Evolutionary conservation across 305 asterid species (phyloP), one percentile per base, ranked within the genome.

Genomic region (Fraxinus sp.): DNA sequence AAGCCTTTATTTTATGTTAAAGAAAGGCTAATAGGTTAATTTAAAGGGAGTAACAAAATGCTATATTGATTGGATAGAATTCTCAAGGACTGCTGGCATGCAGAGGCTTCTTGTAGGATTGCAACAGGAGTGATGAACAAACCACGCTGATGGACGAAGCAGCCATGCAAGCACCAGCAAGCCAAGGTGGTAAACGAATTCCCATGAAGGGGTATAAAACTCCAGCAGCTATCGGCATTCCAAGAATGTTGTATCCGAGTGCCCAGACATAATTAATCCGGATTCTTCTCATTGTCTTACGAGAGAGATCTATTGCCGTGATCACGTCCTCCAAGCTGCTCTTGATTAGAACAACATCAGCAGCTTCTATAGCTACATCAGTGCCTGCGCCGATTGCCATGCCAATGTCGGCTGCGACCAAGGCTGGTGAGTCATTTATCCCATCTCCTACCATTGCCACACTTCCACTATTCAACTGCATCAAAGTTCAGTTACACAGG

Each of bases 371-470:
- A 35, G 98, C 98, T 77, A 95, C 95, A 26, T 93, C 96, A 13
- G 98, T 93, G 71, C 98, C 98, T 0, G 98, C 97, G 20, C 98
- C 98, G 26, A 95, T 95, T 46, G 98, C 98, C 98, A 93, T 91
- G 74, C 98, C 98, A 66, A 95, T 93, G 77, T 95, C 98, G 11
- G 98, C 97, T 46, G 97, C 98, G 0, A 88, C 98, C 5, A 95
- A 79, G 49, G 98, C 98, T 35, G 98, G 99, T 11, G 98, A 94
- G 81, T 95, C 98, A 32, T 95, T 95, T 86, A 95, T 94, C 82
- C 99, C 98, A 3, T 94, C 99, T 86, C 98, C 99, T 52, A 95
- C 91, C 98, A 95, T 95, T 59, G 98, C 99, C 68, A 95, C 97
- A 57, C 86, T 87, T 5, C 86, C 84, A 79, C 98, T 97, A 86